A percentile compares a stretch with the other conserved stretches of the same genome.
Evolutionary conservation across 306 rosid genomes (phyloP).

Genomic region (Pachyrhizus erosus): DNA sequence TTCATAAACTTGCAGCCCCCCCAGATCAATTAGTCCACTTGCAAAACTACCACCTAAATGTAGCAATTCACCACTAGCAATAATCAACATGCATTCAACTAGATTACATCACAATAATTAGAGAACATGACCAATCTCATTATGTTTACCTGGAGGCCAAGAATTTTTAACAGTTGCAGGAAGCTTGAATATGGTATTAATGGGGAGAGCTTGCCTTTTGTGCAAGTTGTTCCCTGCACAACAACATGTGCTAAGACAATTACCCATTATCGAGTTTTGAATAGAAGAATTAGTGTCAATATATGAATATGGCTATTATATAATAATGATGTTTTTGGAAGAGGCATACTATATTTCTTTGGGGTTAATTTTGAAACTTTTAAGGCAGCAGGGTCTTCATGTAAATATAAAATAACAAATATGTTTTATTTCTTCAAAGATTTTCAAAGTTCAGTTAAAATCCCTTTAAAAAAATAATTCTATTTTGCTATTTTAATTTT

Average conservation of each 20-base stretch:
- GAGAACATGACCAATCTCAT: neutral
- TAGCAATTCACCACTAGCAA: neutral
- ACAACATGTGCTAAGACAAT: conserved; percentile 32
- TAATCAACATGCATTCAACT: neutral
- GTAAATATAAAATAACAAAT: neutral
- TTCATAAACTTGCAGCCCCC: conserved; percentile 66
- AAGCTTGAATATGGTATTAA: conserved; percentile 64
- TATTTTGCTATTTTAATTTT: too few relatives aligned
- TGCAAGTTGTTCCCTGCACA: conserved; percentile 40
- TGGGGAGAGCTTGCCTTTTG: conserved; percentile 47
- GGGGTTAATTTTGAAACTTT: neutral
- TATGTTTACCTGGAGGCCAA: conserved; percentile 53
- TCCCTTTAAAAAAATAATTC: too few relatives aligned
- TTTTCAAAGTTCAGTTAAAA: too few relatives aligned
- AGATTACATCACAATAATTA: neutral
- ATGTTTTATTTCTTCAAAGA: too few relatives aligned
- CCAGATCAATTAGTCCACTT: conserved; percentile 65
- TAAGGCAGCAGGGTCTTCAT: neutral
- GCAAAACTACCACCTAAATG: conserved; percentile 62
- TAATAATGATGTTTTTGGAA: conserved; percentile 31
- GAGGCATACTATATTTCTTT: conserved; percentile 45
- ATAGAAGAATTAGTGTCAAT: neutral
- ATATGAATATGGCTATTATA: neutral
- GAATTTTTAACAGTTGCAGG: conserved; percentile 49
- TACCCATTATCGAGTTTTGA: conserved; percentile 48